A percentile compares a stretch with the other conserved stretches of the same genome.
These are phyloP conservation scores for Pelargonium citronellum DNA, from an alignment of 441 rosid genomes.

Conservation along the genomic window DNA sequence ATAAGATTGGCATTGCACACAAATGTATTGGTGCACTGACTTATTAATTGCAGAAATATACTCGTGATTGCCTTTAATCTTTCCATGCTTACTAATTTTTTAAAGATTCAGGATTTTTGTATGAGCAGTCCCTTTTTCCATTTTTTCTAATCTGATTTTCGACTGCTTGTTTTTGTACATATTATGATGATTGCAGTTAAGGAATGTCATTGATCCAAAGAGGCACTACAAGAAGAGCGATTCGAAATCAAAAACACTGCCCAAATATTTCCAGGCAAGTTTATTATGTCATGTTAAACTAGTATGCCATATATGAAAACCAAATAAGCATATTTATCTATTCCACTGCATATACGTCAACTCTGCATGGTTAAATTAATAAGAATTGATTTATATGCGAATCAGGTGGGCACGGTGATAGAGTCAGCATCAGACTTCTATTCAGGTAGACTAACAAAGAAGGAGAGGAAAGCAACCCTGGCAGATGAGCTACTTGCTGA, in stretches of 20 bases:
- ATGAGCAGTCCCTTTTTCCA: neutral
- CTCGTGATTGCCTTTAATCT: neutral
- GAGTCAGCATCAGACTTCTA: constrained; percentile 64
- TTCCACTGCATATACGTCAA: neutral
- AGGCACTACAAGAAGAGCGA: constrained; percentile 72
- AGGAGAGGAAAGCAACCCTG: constrained; percentile 68
- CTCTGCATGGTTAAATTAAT: neutral
- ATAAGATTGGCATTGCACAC: neutral
- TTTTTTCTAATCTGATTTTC: neutral
- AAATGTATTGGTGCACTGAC: neutral
- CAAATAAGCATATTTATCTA: neutral
- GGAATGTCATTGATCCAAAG: constrained; percentile 70
- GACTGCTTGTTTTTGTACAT: constrained; percentile 6
- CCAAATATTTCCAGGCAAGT: constrained; percentile 85
- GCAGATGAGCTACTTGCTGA: constrained; percentile 82
- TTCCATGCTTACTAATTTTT: neutral
- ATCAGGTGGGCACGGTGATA: constrained; percentile 74
- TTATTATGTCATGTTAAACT: neutral
- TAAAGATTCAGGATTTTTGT: neutral
- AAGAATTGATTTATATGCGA: constrained; percentile 6
- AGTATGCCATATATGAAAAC: constrained; percentile 13
- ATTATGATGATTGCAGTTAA: constrained; percentile 41
- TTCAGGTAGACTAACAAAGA: constrained; percentile 59
- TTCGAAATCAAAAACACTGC: constrained; percentile 45
- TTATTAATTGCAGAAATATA: neutral